These are phyloP conservation scores for Ceratocystis variospora DNA, from an alignment of 2,329 filamentous ascomycete species.

Conservation along the genomic window DNA sequence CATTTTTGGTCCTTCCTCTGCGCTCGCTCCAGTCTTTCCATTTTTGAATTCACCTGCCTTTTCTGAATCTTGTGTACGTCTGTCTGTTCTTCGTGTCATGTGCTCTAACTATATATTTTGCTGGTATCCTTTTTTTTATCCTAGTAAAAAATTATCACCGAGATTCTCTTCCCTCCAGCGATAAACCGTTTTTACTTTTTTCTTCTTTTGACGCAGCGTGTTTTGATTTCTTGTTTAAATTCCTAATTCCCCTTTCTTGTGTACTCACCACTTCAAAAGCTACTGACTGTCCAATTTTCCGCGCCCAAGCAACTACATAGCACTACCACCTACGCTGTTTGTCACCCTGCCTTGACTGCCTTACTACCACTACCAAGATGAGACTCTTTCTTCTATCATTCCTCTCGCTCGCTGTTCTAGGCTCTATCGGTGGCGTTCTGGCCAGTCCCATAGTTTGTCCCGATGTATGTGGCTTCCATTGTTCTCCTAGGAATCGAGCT, in stretches of 20 bases:
- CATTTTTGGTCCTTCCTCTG: neutral
- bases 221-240: neutral
- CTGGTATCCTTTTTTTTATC: neutral
- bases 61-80: neutral
- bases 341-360: neutral
- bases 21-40: neutral
- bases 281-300: neutral
- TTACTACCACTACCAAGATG: neutral
- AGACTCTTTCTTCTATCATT: neutral
- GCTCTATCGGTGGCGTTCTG: neutral
- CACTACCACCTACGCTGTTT: neutral
- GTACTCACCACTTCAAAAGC: neutral
- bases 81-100: too few species aligned
- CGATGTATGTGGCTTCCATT: conserved; percentile 11
- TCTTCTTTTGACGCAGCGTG: neutral
- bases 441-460: conserved; percentile 17
- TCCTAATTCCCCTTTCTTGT: too few species aligned
- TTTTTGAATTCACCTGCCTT: neutral
- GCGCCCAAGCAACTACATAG: neutral
- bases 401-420: neutral
- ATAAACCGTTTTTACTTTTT: neutral
- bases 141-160: too few species aligned
- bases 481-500: neutral
- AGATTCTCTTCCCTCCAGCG: too few species aligned
- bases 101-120: neutral